These are phyloP conservation scores for Phlebiopsis flavidoalba DNA, from an alignment of 768 basidiomycete genomes.

Conservation along the genomic window DNA sequence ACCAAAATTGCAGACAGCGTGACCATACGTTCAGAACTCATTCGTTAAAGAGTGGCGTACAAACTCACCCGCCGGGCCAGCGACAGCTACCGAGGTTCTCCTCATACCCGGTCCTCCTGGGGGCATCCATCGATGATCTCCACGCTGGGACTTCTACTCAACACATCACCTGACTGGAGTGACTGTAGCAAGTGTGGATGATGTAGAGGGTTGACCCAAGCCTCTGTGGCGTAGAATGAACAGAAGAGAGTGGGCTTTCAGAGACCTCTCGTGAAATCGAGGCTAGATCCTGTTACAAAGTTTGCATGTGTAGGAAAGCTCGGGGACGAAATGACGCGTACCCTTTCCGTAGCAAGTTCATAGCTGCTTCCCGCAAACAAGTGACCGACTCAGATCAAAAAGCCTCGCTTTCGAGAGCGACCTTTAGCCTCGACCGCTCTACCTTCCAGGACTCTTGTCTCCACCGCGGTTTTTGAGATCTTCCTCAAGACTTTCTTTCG, in stretches of 20 bases:
- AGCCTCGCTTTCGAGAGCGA: neutral
- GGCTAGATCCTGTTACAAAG: too few species aligned
- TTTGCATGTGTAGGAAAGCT: too few species aligned
- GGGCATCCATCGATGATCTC: neutral
- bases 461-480: too few species aligned
- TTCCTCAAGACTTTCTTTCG: neutral
- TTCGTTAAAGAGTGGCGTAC: too few species aligned
- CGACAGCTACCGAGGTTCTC: too few species aligned
- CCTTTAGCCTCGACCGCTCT: neutral
- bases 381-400: neutral
- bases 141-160: neutral
- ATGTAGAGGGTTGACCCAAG: neutral
- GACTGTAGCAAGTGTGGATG: too few species aligned
- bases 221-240: neutral
- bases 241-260: neutral
- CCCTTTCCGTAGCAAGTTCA: neutral
- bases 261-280: too few species aligned
- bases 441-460: neutral
- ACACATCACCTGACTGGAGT: too few species aligned
- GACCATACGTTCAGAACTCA: too few species aligned
- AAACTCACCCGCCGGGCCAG: too few species aligned
- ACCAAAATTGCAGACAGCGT: too few species aligned
- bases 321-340: neutral
- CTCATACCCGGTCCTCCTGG: too few species aligned
- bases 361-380: neutral